phyloP scores from a whole-genome alignment of 164 flowering plant species.

The Aristolochia fimbriata region DNA sequence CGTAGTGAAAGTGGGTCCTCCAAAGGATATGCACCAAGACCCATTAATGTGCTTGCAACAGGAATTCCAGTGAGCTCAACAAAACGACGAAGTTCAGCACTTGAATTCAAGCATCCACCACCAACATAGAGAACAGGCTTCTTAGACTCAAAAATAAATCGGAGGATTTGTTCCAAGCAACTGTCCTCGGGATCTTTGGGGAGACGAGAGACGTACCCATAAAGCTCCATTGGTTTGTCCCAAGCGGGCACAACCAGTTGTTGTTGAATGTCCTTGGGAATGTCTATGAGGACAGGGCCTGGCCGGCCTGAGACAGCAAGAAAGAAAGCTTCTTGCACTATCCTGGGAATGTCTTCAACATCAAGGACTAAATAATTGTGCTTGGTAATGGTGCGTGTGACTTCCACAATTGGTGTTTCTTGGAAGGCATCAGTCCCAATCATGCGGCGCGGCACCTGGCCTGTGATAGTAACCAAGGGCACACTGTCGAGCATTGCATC shows the following conservation, averaged over 20 bases:
- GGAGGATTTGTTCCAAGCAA: slow-evolving; percentile 42
- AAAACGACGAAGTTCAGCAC: slow-evolving; percentile 41
- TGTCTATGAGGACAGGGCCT: slow-evolving; percentile 59
- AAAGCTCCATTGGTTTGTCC: slow-evolving; percentile 30
- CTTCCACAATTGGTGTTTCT: slow-evolving; percentile 67
- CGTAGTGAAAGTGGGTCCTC: slow-evolving; percentile 36
- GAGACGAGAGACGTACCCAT: slow-evolving; percentile 40
- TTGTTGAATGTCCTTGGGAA: slow-evolving; percentile 62
- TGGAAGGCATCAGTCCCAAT: slow-evolving; percentile 70
- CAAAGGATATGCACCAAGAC: slow-evolving; percentile 42
- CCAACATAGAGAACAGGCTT: slow-evolving; percentile 61
- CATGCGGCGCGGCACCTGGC: slow-evolving; percentile 64
- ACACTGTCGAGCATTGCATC: slow-evolving; percentile 57
- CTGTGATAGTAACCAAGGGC: slow-evolving; percentile 57
- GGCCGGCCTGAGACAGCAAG: slow-evolving; percentile 49
- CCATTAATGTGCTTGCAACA: slow-evolving; percentile 66
- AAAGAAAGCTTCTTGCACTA: slow-evolving; percentile 49
- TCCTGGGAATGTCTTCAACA: slow-evolving; percentile 49
- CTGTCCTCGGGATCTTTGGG: slow-evolving; percentile 24
- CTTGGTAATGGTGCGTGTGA: slow-evolving; percentile 58
- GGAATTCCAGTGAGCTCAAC: slow-evolving; percentile 62
- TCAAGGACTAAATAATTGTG: slow-evolving; percentile 59
- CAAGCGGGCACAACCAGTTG: slow-evolving; percentile 47
- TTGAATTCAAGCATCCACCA: slow-evolving; percentile 63
- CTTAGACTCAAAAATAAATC: slow-evolving; percentile 44